These are phyloP conservation scores for Boletus rex-veris DNA, from an alignment of 768 basidiomycete species.

Conservation along the genomic window DNA sequence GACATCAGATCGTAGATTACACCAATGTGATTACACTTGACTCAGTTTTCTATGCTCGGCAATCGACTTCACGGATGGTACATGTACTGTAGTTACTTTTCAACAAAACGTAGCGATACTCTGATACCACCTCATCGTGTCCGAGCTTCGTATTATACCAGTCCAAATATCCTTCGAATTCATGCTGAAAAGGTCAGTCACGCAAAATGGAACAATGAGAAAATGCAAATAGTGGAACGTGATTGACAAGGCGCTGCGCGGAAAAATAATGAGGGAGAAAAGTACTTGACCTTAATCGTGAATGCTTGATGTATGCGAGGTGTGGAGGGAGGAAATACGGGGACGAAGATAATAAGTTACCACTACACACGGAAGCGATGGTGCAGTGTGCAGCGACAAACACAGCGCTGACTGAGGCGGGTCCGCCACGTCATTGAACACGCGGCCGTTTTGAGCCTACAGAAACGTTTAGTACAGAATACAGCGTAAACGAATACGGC, in stretches of 20 bases:
- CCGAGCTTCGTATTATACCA: neutral
- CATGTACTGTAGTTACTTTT: constrained; percentile 15
- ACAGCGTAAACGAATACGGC: neutral
- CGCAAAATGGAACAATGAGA: neutral
- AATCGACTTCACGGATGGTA: constrained; percentile 2
- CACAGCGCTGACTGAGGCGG: neutral
- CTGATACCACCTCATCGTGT: neutral
- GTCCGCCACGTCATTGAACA: constrained; percentile 29
- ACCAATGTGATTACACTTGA: neutral
- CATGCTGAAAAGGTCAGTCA: constrained; percentile 32
- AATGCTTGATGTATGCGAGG: constrained; percentile 11
- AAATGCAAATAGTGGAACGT: neutral
- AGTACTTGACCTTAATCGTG: constrained; percentile 29
- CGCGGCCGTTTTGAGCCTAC: constrained; percentile 46
- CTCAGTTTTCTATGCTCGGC: neutral
- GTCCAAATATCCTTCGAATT: constrained; percentile 8
- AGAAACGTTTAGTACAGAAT: neutral
- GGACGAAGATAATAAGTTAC: constrained; percentile 29
- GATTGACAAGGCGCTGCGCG: neutral
- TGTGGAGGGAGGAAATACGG: constrained; percentile 7
- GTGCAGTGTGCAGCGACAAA: constrained; percentile 2
- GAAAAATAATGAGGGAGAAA: constrained; percentile 10
- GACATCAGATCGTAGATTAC: constrained; percentile 8
- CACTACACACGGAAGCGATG: constrained; percentile 4
- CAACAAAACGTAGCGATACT: neutral